phyloP scores from a whole-genome alignment of 805 yeast species.

The Kodamaea kaohsiungensis region DNA sequence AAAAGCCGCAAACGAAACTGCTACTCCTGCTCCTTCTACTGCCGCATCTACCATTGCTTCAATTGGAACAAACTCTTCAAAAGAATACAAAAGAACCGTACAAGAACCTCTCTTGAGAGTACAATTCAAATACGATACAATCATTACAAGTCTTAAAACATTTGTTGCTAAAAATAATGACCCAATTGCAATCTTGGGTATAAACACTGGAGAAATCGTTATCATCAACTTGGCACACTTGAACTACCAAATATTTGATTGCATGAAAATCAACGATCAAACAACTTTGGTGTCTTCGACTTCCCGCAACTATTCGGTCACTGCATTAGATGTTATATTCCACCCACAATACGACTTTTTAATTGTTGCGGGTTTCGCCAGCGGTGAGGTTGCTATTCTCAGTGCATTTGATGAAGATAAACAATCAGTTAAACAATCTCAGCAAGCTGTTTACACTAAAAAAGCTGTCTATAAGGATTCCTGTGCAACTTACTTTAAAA shows the following conservation, averaged over 20 bases:
- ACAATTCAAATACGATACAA: slow-evolving; percentile 32
- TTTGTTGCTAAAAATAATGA: slow-evolving; percentile 27
- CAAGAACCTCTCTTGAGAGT: slow-evolving; percentile 49
- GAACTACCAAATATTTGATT: slow-evolving; percentile 49
- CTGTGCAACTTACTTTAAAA: slow-evolving; percentile 36
- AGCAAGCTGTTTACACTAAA: slow-evolving; percentile 13
- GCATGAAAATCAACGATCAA: neutral
- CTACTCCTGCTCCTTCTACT: neutral
- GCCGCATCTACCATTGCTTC: slow-evolving; percentile 1
- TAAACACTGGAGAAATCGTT: slow-evolving; percentile 65
- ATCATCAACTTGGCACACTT: slow-evolving; percentile 56
- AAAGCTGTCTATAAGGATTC: slow-evolving; percentile 26
- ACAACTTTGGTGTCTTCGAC: neutral
- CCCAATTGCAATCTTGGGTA: slow-evolving; percentile 60
- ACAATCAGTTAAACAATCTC: neutral
- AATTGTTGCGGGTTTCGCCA: slow-evolving; percentile 61
- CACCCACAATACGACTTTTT: slow-evolving; percentile 42
- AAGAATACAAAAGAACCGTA: slow-evolving; percentile 32
- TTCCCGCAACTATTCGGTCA: slow-evolving; percentile 19
- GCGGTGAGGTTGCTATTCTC: slow-evolving; percentile 59
- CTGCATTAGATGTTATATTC: slow-evolving; percentile 22
- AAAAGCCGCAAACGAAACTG: slow-evolving; percentile 19
- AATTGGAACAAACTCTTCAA: neutral
- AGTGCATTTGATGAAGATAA: slow-evolving; percentile 29
- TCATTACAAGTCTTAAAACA: slow-evolving; percentile 41